phyloP scores from a whole-genome alignment of 257 asterid species.

The Solanum gracilifrons region DNA sequence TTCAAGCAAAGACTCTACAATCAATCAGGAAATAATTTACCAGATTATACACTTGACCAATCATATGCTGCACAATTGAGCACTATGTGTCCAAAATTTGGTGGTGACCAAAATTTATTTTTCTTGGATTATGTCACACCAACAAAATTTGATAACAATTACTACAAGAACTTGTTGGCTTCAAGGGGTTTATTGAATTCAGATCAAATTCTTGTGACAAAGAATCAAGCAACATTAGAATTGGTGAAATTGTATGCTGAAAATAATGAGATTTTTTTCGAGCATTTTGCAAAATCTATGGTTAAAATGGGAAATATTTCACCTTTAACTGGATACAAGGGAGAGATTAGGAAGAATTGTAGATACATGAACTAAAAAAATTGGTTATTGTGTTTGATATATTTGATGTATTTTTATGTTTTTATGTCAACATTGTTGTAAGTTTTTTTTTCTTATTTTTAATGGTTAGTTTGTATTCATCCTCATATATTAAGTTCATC shows the following conservation, averaged over 20 bases:
- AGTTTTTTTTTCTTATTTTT: not conserved
- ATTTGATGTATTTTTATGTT: not conserved
- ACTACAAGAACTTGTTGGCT: slow-evolving; percentile 60
- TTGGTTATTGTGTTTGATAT: not conserved
- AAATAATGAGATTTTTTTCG: slow-evolving; percentile 42
- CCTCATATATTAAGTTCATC: not conserved
- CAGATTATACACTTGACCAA: slow-evolving; percentile 47
- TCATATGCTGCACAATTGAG: slow-evolving; percentile 52
- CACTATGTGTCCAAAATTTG: slow-evolving; percentile 52
- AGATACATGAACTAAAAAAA: slow-evolving; percentile 36
- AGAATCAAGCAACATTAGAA: slow-evolving; percentile 37
- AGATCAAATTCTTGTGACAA: slow-evolving; percentile 63
- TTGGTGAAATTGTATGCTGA: slow-evolving; percentile 64
- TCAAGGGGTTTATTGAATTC: slow-evolving; percentile 64
- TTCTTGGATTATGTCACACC: slow-evolving; percentile 53
- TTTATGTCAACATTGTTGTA: not conserved
- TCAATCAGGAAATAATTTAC: slow-evolving; percentile 49
- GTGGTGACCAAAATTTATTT: slow-evolving; percentile 75
- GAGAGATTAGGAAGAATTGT: slow-evolving; percentile 68
- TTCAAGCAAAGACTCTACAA: slow-evolving; percentile 84
- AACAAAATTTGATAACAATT: slow-evolving; percentile 56
- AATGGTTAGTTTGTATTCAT: not conserved
- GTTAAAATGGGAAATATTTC: slow-evolving; percentile 72
- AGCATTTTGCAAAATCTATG: slow-evolving; percentile 71
- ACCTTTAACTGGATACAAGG: slow-evolving; percentile 65